Evolutionary conservation across 2,329 filamentous ascomycete genomes (phyloP).

Genomic region (Aspergillus tanneri): DNA sequence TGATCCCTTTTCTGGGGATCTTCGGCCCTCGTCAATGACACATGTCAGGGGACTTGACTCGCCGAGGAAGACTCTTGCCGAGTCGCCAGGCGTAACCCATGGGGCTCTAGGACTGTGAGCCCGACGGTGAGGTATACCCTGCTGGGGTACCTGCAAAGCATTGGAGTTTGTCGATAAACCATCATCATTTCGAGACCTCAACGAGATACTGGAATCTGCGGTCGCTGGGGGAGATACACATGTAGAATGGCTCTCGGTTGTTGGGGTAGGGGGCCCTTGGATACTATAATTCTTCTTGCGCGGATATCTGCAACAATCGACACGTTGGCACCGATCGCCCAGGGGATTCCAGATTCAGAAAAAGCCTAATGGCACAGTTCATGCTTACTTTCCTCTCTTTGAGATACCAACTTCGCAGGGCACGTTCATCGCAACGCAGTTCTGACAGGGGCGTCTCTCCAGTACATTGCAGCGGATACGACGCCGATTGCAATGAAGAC

Average conservation of each 20-base stretch:
- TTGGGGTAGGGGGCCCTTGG: not conserved
- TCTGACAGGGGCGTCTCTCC: conserved; percentile 45
- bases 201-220: not conserved
- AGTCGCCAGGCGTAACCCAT: conserved; percentile 2
- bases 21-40: conserved; percentile 44
- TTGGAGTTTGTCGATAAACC: not conserved
- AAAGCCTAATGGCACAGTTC: conserved; percentile 1
- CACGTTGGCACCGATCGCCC: conserved; percentile 1
- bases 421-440: conserved; percentile 40
- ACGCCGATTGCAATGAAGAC: conserved; percentile 46
- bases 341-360: not conserved
- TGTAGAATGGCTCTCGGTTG: not conserved
- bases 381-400: conserved; percentile 44
- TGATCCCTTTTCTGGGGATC: conserved; percentile 30
- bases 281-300: conserved; percentile 20
- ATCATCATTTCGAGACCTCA: not conserved
- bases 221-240: not conserved
- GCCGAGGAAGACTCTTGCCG: conserved; percentile 40
- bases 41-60: conserved; percentile 53
- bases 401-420: conserved; percentile 46
- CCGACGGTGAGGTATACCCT: not conserved
- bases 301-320: conserved; percentile 16
- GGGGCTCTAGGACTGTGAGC: not conserved
- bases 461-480: conserved; percentile 50
- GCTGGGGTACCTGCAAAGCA: not conserved